phyloP scores from a whole-genome alignment of 257 asterid species.

The Petunia axillaris region DNA sequence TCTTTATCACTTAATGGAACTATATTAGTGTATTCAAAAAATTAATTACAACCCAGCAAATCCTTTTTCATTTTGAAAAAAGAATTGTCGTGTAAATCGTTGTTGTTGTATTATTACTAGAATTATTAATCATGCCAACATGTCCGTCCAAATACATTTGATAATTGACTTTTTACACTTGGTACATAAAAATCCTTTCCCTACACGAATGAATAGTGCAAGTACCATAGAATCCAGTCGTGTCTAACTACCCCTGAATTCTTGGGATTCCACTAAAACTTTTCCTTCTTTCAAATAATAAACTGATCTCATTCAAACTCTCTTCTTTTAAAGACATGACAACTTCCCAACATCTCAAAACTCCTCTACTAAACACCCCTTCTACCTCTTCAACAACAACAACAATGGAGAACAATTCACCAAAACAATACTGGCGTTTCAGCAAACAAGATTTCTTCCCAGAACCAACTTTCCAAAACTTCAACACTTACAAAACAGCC shows the following conservation, averaged over 20 bases:
- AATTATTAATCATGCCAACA: neutral
- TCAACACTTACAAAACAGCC: slow-evolving; percentile 63
- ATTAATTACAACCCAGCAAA: no score
- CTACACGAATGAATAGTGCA: no score
- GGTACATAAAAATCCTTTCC: no score
- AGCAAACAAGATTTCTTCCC: slow-evolving; percentile 85
- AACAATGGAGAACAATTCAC: slow-evolving; percentile 29
- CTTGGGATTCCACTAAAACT: neutral
- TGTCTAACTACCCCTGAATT: neutral
- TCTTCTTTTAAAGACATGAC: neutral
- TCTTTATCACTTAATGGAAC: no score
- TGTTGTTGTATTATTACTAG: neutral
- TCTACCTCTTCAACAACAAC: neutral
- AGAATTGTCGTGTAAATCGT: neutral
- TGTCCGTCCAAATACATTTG: slow-evolving; percentile 9
- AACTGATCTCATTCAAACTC: neutral
- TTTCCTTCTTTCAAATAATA: no score
- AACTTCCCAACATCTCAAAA: slow-evolving; percentile 36
- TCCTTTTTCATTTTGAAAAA: no score
- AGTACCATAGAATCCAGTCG: no score
- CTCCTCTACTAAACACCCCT: slow-evolving; percentile 23
- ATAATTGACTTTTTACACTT: neutral
- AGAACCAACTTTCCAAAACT: slow-evolving; percentile 72
- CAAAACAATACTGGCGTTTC: slow-evolving; percentile 78
- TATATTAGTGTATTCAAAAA: no score